phyloP scores from a whole-genome alignment of 768 basidiomycete genomes.

The Lactarius deliciosus region DNA sequence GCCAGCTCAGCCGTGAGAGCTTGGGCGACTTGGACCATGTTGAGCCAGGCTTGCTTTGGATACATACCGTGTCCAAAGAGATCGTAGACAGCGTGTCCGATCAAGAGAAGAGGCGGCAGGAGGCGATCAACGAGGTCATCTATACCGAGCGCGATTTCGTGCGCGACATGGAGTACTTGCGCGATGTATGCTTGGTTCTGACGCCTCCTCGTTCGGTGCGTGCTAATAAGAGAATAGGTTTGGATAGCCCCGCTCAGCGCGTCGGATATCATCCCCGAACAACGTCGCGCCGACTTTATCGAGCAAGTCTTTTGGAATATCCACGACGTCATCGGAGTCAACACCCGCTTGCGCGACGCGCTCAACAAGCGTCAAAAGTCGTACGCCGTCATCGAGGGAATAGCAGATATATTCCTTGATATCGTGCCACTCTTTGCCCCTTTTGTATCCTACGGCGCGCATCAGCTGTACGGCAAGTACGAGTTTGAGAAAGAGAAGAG shows the following conservation, averaged over 20 bases:
- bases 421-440: conserved; percentile 84
- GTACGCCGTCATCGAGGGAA: conserved; percentile 87
- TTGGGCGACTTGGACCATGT: conserved; percentile 65
- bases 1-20: conserved; percentile 80
- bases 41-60: conserved; percentile 89
- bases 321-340: conserved; percentile 88
- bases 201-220: conserved; percentile 6
- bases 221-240: conserved; percentile 40
- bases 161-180: conserved; percentile 94
- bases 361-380: conserved; percentile 94
- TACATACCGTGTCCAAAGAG: conserved; percentile 93
- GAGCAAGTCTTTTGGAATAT: conserved; percentile 98
- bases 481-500: conserved; percentile 99
- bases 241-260: conserved; percentile 90
- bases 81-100: conserved; percentile 91
- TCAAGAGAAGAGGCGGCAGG: conserved; percentile 91
- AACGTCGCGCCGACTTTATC: conserved; percentile 80
- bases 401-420: conserved; percentile 90
- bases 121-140: conserved; percentile 96
- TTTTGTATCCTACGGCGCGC: conserved; percentile 93
- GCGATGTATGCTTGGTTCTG: conserved; percentile 57
- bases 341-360: conserved; percentile 87
- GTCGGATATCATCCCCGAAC: conserved; percentile 70
- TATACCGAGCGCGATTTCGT: conserved; percentile 98
- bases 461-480: conserved; percentile 97